These are phyloP conservation scores for Teunomyces gatunensis DNA, from an alignment of 805 yeast genomes.

Conservation along the genomic window DNA sequence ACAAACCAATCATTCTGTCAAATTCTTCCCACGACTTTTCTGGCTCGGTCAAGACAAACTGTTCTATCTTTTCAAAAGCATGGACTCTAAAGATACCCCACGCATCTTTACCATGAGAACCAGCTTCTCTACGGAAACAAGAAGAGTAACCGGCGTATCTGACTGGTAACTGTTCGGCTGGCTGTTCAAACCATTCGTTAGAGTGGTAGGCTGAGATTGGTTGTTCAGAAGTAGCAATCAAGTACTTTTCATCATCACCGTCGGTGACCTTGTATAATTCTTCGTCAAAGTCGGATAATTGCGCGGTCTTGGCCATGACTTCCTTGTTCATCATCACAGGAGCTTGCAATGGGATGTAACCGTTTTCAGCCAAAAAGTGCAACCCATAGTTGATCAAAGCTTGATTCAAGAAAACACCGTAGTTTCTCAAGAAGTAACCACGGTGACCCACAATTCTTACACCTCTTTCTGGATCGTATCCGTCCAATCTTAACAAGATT, in stretches of 20 bases:
- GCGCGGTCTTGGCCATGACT: conserved; percentile 99
- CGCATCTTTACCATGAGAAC: conserved; percentile 98
- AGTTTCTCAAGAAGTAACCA: conserved; percentile 92
- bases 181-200: conserved; percentile 97
- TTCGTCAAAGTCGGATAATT: conserved; percentile 95
- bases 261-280: conserved; percentile 95
- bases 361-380: conserved; percentile 71
- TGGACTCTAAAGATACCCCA: conserved; percentile 99
- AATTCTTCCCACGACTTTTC: conserved; percentile 98
- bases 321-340: conserved; percentile 99
- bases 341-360: conserved; percentile 90
- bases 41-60: conserved; percentile 93
- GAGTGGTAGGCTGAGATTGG: conserved; percentile 98
- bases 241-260: conserved; percentile 96
- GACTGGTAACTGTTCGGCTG: conserved; percentile 92
- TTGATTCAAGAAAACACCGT: conserved; percentile 96
- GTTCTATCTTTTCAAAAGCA: conserved; percentile 97
- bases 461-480: conserved; percentile 99
- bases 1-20: conserved; percentile 86
- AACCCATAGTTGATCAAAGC: conserved; percentile 97
- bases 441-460: conserved; percentile 97
- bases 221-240: conserved; percentile 98
- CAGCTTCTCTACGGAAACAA: conserved; percentile 99
- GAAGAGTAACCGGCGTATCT: conserved; percentile 98
- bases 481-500: conserved; percentile 88